Evolutionary conservation across 768 basidiomycete genomes (phyloP).

Genomic region (Dioszegia aurantiaca): DNA sequence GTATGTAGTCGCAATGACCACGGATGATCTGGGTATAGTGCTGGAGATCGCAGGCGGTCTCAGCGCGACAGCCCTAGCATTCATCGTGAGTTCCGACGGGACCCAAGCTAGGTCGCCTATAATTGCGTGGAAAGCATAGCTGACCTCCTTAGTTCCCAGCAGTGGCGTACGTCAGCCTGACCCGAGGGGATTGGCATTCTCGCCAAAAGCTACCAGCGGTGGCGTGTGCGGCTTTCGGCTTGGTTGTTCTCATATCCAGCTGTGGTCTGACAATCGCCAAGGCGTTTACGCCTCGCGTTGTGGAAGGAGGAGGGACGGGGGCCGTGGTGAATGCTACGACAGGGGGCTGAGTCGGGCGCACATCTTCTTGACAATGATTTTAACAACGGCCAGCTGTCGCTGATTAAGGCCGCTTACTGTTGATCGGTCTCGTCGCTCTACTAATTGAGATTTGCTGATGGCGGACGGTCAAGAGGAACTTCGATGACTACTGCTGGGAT

Average conservation of each 20-base stretch:
- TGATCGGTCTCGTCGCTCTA: too few relatives aligned
- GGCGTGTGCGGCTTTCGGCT: slow-evolving; percentile 69
- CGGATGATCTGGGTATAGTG: slow-evolving; percentile 96
- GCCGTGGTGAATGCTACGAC: slow-evolving; percentile 7
- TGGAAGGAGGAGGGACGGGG: slow-evolving; percentile 62
- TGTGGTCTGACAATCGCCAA: slow-evolving; percentile 73
- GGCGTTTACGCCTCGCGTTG: slow-evolving; percentile 57
- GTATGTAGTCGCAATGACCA: slow-evolving; percentile 73
- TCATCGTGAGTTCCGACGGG: slow-evolving; percentile 57
- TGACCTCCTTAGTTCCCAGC: slow-evolving; percentile 48
- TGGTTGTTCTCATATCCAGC: slow-evolving; percentile 72
- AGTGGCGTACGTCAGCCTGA: slow-evolving; percentile 44
- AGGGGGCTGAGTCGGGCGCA: too few relatives aligned
- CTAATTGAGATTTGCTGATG: too few relatives aligned
- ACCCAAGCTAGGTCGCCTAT: too few relatives aligned
- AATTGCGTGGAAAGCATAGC: not conserved
- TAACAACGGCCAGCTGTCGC: too few relatives aligned
- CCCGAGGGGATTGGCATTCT: slow-evolving; percentile 62
- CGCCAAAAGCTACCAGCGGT: slow-evolving; percentile 73
- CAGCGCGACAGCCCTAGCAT: slow-evolving; percentile 70
- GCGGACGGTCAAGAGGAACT: too few relatives aligned
- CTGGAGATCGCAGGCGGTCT: slow-evolving; percentile 98
- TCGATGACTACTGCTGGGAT: too few relatives aligned
- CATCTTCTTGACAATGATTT: too few relatives aligned
- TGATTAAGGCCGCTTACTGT: too few relatives aligned